Evolutionary conservation across 345 rosid genomes (phyloP).

Genomic region (Populus deltoides): DNA sequence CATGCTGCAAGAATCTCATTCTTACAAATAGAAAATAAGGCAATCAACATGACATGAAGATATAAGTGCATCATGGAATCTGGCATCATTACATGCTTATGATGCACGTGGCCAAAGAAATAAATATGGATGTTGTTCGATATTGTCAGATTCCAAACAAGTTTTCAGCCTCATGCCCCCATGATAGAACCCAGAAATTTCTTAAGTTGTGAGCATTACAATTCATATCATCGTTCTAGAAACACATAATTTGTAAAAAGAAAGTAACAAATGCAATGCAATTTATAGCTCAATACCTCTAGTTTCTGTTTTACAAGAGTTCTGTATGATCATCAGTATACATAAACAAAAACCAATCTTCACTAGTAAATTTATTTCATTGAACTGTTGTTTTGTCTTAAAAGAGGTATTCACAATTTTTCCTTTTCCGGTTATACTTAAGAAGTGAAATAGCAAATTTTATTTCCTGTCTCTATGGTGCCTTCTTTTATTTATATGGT

Average conservation of each 20-base stretch:
- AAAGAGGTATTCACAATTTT: not conserved
- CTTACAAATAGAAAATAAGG: not conserved
- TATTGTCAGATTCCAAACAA: not conserved
- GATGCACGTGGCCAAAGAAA: not conserved
- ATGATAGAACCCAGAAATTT: too few species aligned
- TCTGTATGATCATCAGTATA: not conserved
- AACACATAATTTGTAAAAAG: too few species aligned
- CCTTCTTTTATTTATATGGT: not conserved
- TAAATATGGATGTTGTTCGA: not conserved
- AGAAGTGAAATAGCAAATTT: too few species aligned
- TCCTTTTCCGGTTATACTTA: not conserved
- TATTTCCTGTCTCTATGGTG: not conserved
- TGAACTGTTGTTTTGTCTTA: not conserved
- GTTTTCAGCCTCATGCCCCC: not conserved
- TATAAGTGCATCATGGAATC: not conserved
- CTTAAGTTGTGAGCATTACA: not conserved
- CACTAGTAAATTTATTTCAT: not conserved
- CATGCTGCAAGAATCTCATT: not conserved
- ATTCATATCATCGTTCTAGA: too few species aligned
- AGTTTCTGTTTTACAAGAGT: not conserved
- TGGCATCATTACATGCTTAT: not conserved
- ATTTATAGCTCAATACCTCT: not conserved
- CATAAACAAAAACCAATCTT: not conserved
- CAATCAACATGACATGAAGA: not conserved
- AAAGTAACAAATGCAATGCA: not conserved